phyloP scores from a whole-genome alignment of 2,329 filamentous ascomycete species.

The Zymoseptoria tritici region DNA sequence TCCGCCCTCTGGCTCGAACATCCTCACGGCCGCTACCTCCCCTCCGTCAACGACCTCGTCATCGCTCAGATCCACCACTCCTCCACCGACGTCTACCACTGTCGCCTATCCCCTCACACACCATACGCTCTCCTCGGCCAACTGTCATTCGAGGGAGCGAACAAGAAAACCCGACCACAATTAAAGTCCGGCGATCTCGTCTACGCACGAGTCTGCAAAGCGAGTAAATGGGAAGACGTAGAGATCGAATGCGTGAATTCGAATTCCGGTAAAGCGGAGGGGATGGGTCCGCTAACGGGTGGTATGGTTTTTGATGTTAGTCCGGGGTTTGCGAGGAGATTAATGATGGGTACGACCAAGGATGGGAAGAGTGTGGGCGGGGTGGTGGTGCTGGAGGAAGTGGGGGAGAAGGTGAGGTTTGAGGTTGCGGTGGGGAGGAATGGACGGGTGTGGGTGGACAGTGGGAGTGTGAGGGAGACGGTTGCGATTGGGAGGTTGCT shows the following conservation, averaged over 20 bases:
- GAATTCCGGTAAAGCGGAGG: conserved; percentile 79
- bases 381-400: conserved; percentile 68
- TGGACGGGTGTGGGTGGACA: conserved; percentile 86
- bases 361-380: conserved; percentile 40
- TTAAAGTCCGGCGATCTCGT: conserved; percentile 69
- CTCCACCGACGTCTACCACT: conserved; percentile 70
- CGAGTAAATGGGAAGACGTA: conserved; percentile 75
- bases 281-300: conserved; percentile 71
- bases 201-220: conserved; percentile 75
- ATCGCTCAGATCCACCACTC: conserved; percentile 78
- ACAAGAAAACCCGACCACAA: conserved; percentile 82
- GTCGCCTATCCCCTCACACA: conserved; percentile 60
- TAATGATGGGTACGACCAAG: conserved; percentile 57
- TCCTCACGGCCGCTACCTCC: conserved; percentile 65
- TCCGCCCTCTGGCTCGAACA: conserved; percentile 72
- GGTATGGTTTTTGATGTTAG: conserved; percentile 84
- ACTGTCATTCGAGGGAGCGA: conserved; percentile 85
- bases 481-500: conserved; percentile 73
- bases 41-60: conserved; percentile 74
- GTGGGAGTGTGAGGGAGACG: conserved; percentile 63
- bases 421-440: conserved; percentile 92
- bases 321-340: conserved; percentile 69
- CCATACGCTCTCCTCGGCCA: conserved; percentile 66
- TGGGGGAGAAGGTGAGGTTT: conserved; percentile 77
- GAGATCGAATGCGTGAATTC: conserved; percentile 87